Percentiles rank a stretch among this genome's conserved stretches.
Conservation (phyloP, 805 yeast species). For the Novakomyces olei region DNA sequence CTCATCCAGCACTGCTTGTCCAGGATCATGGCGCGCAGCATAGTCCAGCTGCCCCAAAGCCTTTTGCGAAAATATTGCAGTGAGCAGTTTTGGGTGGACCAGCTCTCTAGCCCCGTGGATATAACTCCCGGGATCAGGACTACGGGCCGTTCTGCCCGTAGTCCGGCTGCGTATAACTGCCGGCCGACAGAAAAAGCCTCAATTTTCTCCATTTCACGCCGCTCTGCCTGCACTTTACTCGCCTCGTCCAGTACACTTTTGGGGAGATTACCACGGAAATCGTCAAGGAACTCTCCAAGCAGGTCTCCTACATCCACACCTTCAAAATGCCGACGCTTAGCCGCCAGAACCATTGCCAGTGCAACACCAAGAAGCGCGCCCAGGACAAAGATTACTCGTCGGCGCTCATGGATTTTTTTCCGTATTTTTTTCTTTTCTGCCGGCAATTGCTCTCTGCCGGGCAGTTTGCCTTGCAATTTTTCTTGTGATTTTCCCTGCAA, state of each 20-base stretch:
- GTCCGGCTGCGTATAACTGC: slow-evolving; percentile 29
- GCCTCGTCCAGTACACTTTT: slow-evolving; percentile 36
- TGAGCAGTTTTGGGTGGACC: slow-evolving; percentile 69
- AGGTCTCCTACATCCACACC: slow-evolving; percentile 28
- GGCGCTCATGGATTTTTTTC: slow-evolving; percentile 4
- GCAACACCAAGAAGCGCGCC: slow-evolving; percentile 56
- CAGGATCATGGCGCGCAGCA: slow-evolving; percentile 76
- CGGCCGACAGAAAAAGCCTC: slow-evolving; percentile 81
- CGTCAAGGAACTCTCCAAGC: slow-evolving; percentile 33
- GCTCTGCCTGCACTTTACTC: slow-evolving; percentile 26
- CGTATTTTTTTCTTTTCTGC: neutral
- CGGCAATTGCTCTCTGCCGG: no score
- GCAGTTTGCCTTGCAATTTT: no score
- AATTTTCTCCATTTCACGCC: slow-evolving; percentile 19
- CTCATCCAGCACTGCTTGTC: slow-evolving; percentile 85
- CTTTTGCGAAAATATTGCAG: slow-evolving; percentile 72
- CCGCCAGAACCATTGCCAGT: slow-evolving; percentile 41
- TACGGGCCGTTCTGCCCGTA: slow-evolving; percentile 48
- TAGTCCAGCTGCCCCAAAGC: slow-evolving; percentile 91
- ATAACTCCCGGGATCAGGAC: slow-evolving; percentile 86
- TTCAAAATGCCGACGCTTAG: slow-evolving; percentile 12
- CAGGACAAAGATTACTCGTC: slow-evolving; percentile 8
- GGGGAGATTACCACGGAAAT: slow-evolving; percentile 60
- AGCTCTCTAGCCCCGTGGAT: slow-evolving; percentile 82
- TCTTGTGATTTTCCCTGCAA: no score